Conservation (phyloP, 257 asterid genomes). For the Pogostemon cablin region DNA sequence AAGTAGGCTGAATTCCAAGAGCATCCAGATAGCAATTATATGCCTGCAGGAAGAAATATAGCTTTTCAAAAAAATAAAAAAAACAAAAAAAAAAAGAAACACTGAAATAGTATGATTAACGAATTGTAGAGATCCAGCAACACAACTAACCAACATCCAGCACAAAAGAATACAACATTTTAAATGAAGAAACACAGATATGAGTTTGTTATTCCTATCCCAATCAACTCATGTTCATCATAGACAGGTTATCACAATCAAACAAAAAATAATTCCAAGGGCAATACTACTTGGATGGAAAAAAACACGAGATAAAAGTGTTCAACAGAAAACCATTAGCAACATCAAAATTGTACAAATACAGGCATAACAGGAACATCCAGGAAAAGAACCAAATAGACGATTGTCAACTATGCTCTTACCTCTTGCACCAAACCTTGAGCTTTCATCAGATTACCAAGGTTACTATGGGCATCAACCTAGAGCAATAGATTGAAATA, state of each 20-base stretch:
- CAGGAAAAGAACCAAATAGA: neutral
- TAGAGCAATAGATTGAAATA: conserved; percentile 38
- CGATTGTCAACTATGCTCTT: conserved; percentile 30
- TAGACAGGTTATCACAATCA: neutral
- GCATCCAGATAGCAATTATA: conserved; percentile 93
- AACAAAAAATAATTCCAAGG: conserved; percentile 1
- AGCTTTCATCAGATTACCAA: conserved; percentile 98
- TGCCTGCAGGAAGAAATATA: conserved; percentile 54
- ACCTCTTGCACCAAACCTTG: conserved; percentile 97
- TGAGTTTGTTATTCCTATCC: neutral
- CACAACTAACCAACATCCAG: conserved; percentile 16
- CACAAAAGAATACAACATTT: neutral
- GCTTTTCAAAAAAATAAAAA: too few relatives aligned
- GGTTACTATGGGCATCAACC: conserved; percentile 99
- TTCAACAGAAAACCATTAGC: conserved; percentile 21
- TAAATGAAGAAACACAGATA: neutral
- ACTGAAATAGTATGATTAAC: conserved; percentile 14
- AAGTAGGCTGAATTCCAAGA: conserved; percentile 85
- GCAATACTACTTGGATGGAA: conserved; percentile 5
- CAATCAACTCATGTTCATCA: conserved; percentile 8
- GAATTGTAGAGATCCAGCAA: conserved; percentile 1
- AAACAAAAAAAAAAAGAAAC: neutral
- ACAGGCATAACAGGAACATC: neutral
- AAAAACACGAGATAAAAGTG: conserved; percentile 11
- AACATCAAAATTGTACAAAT: neutral